Percentiles rank a stretch among this genome's conserved stretches.
These are phyloP conservation scores for Papiliotrema flavescens DNA, from an alignment of 1,284 basidiomycete genomes.

Conservation along the genomic window DNA sequence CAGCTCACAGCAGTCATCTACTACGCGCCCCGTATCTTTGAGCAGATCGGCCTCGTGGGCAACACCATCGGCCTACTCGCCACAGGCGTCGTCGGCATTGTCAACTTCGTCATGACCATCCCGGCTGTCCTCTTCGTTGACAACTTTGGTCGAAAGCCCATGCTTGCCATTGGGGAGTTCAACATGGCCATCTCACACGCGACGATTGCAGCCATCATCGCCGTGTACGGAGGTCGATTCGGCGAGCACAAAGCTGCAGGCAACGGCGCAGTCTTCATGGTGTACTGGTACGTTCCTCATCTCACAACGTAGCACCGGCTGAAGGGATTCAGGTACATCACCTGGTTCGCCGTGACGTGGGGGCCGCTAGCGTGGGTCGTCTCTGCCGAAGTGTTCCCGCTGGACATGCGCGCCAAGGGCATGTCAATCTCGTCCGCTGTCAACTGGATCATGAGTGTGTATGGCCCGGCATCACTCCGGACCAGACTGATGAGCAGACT, in stretches of 20 bases:
- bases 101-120: conserved; percentile 49
- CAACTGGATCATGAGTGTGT: conserved; percentile 51
- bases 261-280: conserved; percentile 37
- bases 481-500: conserved; percentile 24
- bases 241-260: conserved; percentile 32
- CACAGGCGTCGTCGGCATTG: conserved; percentile 77
- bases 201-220: conserved; percentile 40
- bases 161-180: conserved; percentile 41
- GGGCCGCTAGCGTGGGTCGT: conserved; percentile 72
- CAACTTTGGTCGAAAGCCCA: conserved; percentile 43
- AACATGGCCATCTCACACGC: conserved; percentile 47
- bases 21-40: conserved; percentile 40
- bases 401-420: conserved; percentile 79
- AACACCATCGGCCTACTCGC: conserved; percentile 53
- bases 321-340: conserved; percentile 57
- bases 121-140: conserved; percentile 47
- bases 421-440: conserved; percentile 78
- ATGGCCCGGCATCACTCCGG: background rate
- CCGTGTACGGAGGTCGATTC: conserved; percentile 31
- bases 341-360: conserved; percentile 74
- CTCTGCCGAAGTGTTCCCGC: conserved; percentile 64
- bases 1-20: no score
- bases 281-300: background rate
- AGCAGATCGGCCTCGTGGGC: conserved; percentile 29
- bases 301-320: no score